Percentiles rank a stretch among this genome's conserved stretches.
phyloP scores from a whole-genome alignment of 2,329 filamentous ascomycete genomes.

The Colletotrichum sp. region DNA sequence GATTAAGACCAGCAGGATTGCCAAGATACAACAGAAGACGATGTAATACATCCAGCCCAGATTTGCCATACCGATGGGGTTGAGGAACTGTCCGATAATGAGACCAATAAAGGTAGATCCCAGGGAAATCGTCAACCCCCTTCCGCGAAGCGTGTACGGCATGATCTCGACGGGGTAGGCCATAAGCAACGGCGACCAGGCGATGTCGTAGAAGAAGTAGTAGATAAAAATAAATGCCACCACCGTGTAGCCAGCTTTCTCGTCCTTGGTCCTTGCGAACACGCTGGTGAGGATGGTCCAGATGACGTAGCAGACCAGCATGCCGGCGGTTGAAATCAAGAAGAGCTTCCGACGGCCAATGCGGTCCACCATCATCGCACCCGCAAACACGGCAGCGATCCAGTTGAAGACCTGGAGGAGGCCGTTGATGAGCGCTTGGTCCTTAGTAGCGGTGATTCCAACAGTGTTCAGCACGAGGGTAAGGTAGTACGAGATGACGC shows the following conservation, averaged over 20 bases:
- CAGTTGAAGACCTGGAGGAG: slow-evolving; percentile 16
- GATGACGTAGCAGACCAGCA: slow-evolving; percentile 29
- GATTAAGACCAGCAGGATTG: slow-evolving; percentile 19
- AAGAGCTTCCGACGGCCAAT: slow-evolving; percentile 44
- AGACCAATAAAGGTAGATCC: slow-evolving; percentile 30
- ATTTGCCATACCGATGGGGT: slow-evolving; percentile 44
- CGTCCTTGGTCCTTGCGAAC: not conserved
- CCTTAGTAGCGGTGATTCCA: slow-evolving; percentile 34
- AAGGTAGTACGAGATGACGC: slow-evolving; percentile 43
- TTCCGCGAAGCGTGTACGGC: slow-evolving; percentile 21
- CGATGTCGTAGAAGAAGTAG: slow-evolving; percentile 23
- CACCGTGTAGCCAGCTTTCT: slow-evolving; percentile 23
- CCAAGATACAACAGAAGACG: slow-evolving; percentile 24
- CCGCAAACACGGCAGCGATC: slow-evolving; percentile 23
- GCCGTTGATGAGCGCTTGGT: slow-evolving; percentile 46
- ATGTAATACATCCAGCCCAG: slow-evolving; percentile 28
- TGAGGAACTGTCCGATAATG: slow-evolving; percentile 42
- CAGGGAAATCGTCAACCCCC: slow-evolving; percentile 19
- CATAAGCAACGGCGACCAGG: slow-evolving; percentile 16
- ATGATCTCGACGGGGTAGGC: slow-evolving; percentile 25
- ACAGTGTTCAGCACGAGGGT: slow-evolving; percentile 32
- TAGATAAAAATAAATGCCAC: slow-evolving; percentile 23
- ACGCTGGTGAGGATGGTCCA: slow-evolving; percentile 24
- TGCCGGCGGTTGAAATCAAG: slow-evolving; percentile 38
- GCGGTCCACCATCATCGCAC: slow-evolving; percentile 49